Base-by-base conservation (phyloP, 306 rosid genomes). In the Fragaria vesca region DNA sequence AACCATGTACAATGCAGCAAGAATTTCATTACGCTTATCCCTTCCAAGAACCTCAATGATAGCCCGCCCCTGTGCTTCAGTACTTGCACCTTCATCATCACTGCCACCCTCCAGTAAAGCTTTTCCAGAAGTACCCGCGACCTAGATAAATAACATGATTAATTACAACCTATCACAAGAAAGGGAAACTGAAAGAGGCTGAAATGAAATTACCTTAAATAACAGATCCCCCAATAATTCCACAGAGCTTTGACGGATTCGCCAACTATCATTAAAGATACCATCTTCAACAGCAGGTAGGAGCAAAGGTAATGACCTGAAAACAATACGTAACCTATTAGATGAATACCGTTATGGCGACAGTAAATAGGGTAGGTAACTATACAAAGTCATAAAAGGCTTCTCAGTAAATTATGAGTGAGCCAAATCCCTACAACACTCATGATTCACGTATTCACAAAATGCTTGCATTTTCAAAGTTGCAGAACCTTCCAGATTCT, bases 21-120 rank as follows among this genome's bases (percentile, higher is more conserved):
- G 99, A 72, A 91, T 87, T 87, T 95, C 97, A 84, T 95, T 87
- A 51, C 99, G 97, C 79, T 89, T 95, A 42, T 90, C 93, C 71
- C 88, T 88, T 73, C 99, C 99, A 50, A 95, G 84, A 83, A 95
- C 87, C 87, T 93, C 97, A 86, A 95, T 91, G 80, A 93, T 95
- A 77, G 99, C 99, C 67, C 99, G 97, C 17, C 99, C 99, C 18
- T 95, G 97, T 52, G 99, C 99, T 88, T 95, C 99, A 15, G 97
- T 95, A 70, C 99, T 95, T 67, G 99, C 87, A 84, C 99, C 99
- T 88, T 95, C 99, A 89, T 95, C 99, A 66, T 95, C 99, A 81
- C 99, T 95, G 71, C 99, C 99, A 42, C 99, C 99, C 83, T 95
- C 99, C 74, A 95, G 97, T 80, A 95, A 90, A 68, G 99, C 99